Conservation (phyloP, 768 basidiomycete genomes). For the Tulasnella sp. region DNA sequence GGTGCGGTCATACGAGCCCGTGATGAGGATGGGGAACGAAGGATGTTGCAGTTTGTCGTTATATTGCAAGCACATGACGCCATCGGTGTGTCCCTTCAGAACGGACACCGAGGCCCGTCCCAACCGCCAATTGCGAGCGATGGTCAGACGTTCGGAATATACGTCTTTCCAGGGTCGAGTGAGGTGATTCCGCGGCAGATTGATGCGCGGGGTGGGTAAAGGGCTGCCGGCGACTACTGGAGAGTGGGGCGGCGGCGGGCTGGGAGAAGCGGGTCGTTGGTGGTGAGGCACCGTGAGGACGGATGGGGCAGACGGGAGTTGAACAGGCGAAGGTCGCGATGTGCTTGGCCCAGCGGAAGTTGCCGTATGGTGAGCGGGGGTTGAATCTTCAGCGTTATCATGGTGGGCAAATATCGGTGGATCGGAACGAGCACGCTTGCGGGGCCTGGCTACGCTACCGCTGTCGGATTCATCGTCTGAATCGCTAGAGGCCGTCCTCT, state of each 20-base stretch:
- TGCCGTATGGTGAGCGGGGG: neutral
- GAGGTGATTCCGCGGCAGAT: slow-evolving; percentile 33
- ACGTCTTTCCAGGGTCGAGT: slow-evolving; percentile 94
- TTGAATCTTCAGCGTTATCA: neutral
- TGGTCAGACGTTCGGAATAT: slow-evolving; percentile 92
- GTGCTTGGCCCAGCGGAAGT: neutral
- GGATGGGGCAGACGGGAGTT: neutral
- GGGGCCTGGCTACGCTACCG: slow-evolving; percentile 36
- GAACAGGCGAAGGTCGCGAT: slow-evolving; percentile 13
- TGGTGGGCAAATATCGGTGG: neutral
- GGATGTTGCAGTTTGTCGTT: slow-evolving; percentile 78
- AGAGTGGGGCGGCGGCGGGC: slow-evolving; percentile 19
- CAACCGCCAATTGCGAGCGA: slow-evolving; percentile 96
- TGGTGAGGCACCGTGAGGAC: neutral
- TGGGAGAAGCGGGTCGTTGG: slow-evolving; percentile 9
- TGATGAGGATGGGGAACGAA: slow-evolving; percentile 89
- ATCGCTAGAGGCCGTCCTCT: neutral
- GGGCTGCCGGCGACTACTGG: slow-evolving; percentile 33
- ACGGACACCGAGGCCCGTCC: slow-evolving; percentile 82
- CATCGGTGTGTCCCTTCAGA: slow-evolving; percentile 89
- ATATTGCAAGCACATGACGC: slow-evolving; percentile 96
- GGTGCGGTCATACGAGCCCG: slow-evolving; percentile 95
- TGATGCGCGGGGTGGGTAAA: slow-evolving; percentile 40
- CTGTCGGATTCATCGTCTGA: neutral
- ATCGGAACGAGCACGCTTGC: slow-evolving; percentile 52